phyloP scores from a whole-genome alignment of 1,139 yeast species.

The Yamadazyma songkhlaensis region DNA sequence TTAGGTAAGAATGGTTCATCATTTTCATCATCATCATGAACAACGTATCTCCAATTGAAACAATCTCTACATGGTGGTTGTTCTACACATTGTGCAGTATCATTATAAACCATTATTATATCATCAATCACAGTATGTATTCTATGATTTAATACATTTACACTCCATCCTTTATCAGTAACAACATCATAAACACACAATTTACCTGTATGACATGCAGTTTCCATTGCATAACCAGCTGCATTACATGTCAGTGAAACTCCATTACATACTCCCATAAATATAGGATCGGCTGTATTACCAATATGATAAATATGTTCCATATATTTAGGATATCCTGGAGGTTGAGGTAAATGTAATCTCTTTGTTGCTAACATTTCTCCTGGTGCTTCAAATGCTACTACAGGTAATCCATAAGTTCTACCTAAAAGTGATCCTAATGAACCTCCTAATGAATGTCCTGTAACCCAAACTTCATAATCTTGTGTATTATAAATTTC shows the following conservation, averaged over 20 bases:
- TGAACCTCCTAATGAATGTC: conserved; percentile 95
- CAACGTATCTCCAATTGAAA: conserved; percentile 82
- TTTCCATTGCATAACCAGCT: conserved; percentile 97
- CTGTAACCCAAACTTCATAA: conserved; percentile 80
- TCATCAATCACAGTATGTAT: conserved; percentile 90
- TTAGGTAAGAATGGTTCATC: conserved; percentile 41
- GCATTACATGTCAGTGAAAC: conserved; percentile 86
- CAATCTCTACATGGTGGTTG: conserved; percentile 88
- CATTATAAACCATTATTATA: conserved; percentile 67
- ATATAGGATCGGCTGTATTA: conserved; percentile 95
- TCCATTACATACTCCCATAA: conserved; percentile 96
- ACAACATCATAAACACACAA: conserved; percentile 90
- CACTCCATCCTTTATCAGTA: conserved; percentile 87
- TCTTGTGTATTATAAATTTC: conserved; percentile 62
- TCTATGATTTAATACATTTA: conserved; percentile 82
- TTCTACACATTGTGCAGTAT: conserved; percentile 69
- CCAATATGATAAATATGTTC: conserved; percentile 96
- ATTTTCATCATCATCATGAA: conserved; percentile 43
- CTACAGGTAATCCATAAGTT: conserved; percentile 87
- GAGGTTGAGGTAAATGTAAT: conserved; percentile 88
- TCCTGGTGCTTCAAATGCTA: conserved; percentile 92
- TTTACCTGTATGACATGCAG: conserved; percentile 90
- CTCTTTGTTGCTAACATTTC: conserved; percentile 81
- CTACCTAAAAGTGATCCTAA: conserved; percentile 78
- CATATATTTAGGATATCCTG: conserved; percentile 75